Evolutionary conservation across 805 yeast species (phyloP).

Genomic region (Candida pini): DNA sequence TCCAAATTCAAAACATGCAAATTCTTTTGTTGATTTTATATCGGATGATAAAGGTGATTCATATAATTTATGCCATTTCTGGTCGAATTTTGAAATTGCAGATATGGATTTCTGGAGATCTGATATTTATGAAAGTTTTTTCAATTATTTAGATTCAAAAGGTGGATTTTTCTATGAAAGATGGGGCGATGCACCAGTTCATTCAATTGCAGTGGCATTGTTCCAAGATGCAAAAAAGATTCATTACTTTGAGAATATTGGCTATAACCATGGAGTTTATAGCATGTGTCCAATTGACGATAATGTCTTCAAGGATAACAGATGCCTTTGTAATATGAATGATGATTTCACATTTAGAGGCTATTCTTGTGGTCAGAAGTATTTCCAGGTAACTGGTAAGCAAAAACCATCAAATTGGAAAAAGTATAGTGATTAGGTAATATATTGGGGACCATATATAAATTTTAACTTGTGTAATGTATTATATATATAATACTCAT

Average conservation of each 20-base stretch:
- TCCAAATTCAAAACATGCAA: conserved; percentile 35
- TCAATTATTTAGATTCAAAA: conserved; percentile 52
- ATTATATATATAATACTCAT: too few relatives aligned
- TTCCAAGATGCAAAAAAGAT: conserved; percentile 51
- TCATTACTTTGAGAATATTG: conserved; percentile 70
- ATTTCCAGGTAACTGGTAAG: conserved; percentile 23
- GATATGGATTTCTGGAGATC: conserved; percentile 65
- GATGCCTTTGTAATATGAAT: conserved; percentile 35
- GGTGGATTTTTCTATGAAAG: conserved; percentile 86
- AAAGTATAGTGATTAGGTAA: conserved; percentile 16
- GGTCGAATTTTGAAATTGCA: conserved; percentile 78
- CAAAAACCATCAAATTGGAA: conserved; percentile 26
- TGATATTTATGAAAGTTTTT: conserved; percentile 50
- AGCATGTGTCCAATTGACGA: conserved; percentile 38
- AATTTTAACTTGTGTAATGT: too few relatives aligned
- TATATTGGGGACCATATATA: too few relatives aligned
- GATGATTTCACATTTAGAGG: conserved; percentile 34
- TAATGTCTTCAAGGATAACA: conserved; percentile 20
- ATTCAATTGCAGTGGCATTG: conserved; percentile 66
- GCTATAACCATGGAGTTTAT: conserved; percentile 58
- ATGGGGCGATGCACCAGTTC: conserved; percentile 96
- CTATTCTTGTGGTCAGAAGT: conserved; percentile 30
- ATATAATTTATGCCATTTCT: conserved; percentile 74
- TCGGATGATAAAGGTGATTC: conserved; percentile 57
- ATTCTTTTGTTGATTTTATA: conserved; percentile 59